These are phyloP conservation scores for Aureobasidium subglaciale DNA, from an alignment of 2,329 filamentous ascomycete species.

Conservation along the genomic window DNA sequence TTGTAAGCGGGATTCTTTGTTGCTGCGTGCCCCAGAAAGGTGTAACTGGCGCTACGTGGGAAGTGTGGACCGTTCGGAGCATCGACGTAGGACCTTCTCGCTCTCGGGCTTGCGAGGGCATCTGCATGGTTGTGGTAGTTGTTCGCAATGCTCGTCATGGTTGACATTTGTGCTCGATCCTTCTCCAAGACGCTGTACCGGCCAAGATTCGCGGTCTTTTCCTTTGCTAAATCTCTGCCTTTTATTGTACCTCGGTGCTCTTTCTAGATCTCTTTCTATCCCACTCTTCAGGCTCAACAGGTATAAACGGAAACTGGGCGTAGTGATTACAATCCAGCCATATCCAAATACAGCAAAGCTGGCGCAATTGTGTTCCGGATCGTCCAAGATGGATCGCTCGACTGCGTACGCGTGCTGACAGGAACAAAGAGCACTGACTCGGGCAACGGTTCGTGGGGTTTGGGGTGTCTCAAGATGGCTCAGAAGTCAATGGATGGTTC, in stretches of 20 bases:
- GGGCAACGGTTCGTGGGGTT: not conserved
- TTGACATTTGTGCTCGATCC: not conserved
- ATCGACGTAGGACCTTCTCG: conserved; percentile 1
- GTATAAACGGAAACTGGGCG: not conserved
- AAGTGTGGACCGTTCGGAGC: conserved; percentile 25
- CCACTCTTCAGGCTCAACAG: not conserved
- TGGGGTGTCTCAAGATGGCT: not conserved
- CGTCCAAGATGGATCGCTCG: not conserved
- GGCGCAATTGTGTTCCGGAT: not conserved
- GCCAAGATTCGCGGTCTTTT: not conserved
- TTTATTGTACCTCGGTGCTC: not conserved
- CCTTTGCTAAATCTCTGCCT: not conserved
- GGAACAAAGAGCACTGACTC: not conserved
- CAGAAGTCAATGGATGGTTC: not conserved
- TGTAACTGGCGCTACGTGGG: conserved; percentile 53
- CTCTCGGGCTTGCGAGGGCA: not conserved
- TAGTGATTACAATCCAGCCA: not conserved
- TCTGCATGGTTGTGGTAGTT: not conserved
- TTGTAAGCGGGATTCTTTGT: conserved; percentile 26
- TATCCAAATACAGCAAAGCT: not conserved
- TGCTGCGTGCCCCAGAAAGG: conserved; percentile 39
- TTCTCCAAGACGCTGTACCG: not conserved
- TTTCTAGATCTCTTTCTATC: not conserved
- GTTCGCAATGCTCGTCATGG: conserved; percentile 11
- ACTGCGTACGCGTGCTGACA: not conserved